These are phyloP conservation scores for Eucalyptus paniculata DNA, from an alignment of 345 rosid genomes.

Conservation along the genomic window DNA sequence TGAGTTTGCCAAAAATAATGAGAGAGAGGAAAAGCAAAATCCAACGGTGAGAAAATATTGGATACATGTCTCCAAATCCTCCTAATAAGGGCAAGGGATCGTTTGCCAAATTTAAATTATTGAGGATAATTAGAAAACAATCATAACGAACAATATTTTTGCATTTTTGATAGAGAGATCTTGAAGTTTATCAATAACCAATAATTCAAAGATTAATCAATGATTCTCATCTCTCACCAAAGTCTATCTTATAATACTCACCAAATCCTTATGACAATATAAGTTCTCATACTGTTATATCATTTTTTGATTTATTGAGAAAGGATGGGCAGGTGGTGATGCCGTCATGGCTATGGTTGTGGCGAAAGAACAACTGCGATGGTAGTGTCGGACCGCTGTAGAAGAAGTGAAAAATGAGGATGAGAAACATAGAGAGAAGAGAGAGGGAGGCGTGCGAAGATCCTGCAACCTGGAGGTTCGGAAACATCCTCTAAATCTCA, in stretches of 20 bases:
- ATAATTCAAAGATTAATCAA: background rate
- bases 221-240: background rate
- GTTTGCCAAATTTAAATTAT: too few relatives aligned
- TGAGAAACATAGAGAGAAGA: background rate
- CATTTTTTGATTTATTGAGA: background rate
- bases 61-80: background rate
- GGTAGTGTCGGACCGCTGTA: background rate
- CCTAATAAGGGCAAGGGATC: background rate
- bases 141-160: too few relatives aligned
- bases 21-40: background rate
- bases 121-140: too few relatives aligned
- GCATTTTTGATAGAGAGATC: background rate
- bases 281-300: too few relatives aligned
- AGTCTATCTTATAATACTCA: too few relatives aligned
- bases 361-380: background rate
- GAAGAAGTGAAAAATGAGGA: background rate
- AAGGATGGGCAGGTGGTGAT: background rate
- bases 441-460: background rate
- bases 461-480: background rate
- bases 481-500: background rate
- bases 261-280: background rate
- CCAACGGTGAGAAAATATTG: background rate
- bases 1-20: background rate
- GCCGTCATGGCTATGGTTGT: background rate
- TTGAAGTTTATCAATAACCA: background rate